Evolutionary conservation across 1,284 basidiomycete species (phyloP).

Genomic region (Omphalotus olearius): DNA sequence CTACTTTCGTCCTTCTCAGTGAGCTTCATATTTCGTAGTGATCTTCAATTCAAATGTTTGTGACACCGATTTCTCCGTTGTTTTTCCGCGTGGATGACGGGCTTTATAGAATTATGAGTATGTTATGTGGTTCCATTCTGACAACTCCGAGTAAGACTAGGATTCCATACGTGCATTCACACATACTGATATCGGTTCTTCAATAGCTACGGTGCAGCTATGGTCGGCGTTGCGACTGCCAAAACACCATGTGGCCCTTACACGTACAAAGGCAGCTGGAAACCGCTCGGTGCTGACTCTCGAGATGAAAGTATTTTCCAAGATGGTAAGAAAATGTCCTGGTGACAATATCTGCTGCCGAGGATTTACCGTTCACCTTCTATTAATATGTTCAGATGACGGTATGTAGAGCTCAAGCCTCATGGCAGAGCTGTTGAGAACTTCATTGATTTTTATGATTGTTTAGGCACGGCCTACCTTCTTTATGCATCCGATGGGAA

Average conservation of each 20-base stretch:
- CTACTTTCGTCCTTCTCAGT: neutral
- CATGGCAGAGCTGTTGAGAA: neutral
- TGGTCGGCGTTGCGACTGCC: slow-evolving; percentile 59
- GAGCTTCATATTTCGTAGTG: slow-evolving; percentile 27
- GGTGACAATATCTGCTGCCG: neutral
- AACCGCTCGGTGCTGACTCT: slow-evolving; percentile 55
- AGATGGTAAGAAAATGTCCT: slow-evolving; percentile 38
- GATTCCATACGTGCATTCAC: neutral
- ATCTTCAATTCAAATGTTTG: slow-evolving; percentile 48
- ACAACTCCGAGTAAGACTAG: slow-evolving; percentile 48
- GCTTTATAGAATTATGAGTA: slow-evolving; percentile 50
- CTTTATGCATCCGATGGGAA: slow-evolving; percentile 67
- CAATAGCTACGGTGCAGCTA: slow-evolving; percentile 54
- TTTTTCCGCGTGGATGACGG: neutral
- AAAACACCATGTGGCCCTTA: slow-evolving; percentile 59
- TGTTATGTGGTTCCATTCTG: slow-evolving; percentile 72
- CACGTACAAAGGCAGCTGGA: slow-evolving; percentile 50
- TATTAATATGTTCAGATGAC: slow-evolving; percentile 30
- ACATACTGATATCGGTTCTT: slow-evolving; percentile 4
- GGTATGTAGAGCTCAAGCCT: slow-evolving; percentile 22
- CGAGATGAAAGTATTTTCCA: slow-evolving; percentile 57
- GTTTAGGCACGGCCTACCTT: slow-evolving; percentile 42
- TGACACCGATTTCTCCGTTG: neutral
- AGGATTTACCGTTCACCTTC: neutral
- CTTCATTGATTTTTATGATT: neutral